Base-by-base conservation (phyloP, 2,329 filamentous ascomycete species). In the Blastomyces silverae region DNA sequence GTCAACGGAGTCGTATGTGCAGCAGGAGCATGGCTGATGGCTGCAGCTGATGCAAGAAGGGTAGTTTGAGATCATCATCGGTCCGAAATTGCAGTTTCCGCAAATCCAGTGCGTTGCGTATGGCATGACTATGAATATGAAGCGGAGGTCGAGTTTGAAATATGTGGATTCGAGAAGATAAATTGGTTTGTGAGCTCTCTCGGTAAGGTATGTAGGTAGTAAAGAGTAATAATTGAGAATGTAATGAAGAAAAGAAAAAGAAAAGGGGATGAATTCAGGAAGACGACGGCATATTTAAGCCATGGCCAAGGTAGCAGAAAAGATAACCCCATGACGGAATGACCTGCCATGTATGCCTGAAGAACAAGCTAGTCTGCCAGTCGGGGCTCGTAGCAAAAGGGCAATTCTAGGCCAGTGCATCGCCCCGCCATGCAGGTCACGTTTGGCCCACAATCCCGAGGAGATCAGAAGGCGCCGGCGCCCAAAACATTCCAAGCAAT, bases 81-180 rank as follows among this genome's bases (percentile, higher is more conserved):
- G 75, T 34, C 75, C 75, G 60, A 71, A 72, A 42, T 64, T 62
- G 68, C 75, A 77, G 5, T 66, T 55, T 59, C 74, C 76, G 67
- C 75, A 77, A 64, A 72, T 73, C 75, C 75, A 77, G 31, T 72
- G 61, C 15, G 66, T 67, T 42, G 69, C 59, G 69, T 70, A 71
- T 17, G 66, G 67, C 69, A 70, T 69, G 31, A 10, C 62, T 39
- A 48, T 22, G 11, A 53, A 53, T 37, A 15, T 13, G n/a, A 52
- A 37, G 13, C 4, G 28, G 48, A 28, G 48, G 50, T 20, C n/a
- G 34, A 55, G 37, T 39, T 13, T 31, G 31, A 62, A 48, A 13
- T 55, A 62, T 62, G 31, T 3, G 37, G 28, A 39, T 55, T 34
- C 15, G 15, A 17, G 28, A 34, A 10, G 31, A 48, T 31, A 31